Evolutionary conservation across 1,284 basidiomycete species (phyloP).

Genomic region (Pyrrhoderma lamaoense): DNA sequence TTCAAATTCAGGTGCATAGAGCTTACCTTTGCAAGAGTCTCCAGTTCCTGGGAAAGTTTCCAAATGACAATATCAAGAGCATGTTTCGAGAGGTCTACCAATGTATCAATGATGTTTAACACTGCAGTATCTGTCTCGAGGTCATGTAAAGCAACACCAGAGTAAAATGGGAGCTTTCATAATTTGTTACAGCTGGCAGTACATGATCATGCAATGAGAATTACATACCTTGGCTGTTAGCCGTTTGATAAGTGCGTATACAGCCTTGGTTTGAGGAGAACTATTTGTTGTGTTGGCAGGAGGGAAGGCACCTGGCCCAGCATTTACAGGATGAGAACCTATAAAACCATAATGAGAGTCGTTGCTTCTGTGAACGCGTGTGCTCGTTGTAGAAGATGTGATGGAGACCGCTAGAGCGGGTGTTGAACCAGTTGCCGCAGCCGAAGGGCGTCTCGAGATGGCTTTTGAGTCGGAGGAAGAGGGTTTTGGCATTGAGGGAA

Average conservation of each 20-base stretch:
- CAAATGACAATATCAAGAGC: conserved; percentile 73
- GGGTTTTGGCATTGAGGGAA: neutral
- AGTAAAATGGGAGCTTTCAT: conserved; percentile 78
- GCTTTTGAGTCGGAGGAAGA: conserved; percentile 7
- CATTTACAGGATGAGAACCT: conserved; percentile 28
- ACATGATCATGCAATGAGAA: neutral
- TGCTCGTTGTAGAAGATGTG: conserved; percentile 25
- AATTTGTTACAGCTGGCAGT: neutral
- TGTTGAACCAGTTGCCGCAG: conserved; percentile 1
- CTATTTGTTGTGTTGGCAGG: conserved; percentile 21
- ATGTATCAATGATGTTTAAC: conserved; percentile 65
- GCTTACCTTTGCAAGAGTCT: conserved; percentile 70
- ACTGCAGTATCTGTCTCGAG: conserved; percentile 71
- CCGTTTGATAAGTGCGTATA: conserved; percentile 63
- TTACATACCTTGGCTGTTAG: conserved; percentile 58
- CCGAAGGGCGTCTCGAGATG: conserved; percentile 14
- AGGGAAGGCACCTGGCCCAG: conserved; percentile 25
- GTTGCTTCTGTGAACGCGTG: conserved; percentile 41
- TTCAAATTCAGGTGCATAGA: neutral
- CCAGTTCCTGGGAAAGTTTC: conserved; percentile 68
- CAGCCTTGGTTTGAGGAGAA: conserved; percentile 65
- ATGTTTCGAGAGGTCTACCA: conserved; percentile 72
- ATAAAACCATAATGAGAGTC: conserved; percentile 40
- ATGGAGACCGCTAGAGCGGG: neutral
- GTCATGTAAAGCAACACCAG: conserved; percentile 63